phyloP scores from a whole-genome alignment of 805 yeast genomes.

The Blastobotrys mokoenaii region DNA sequence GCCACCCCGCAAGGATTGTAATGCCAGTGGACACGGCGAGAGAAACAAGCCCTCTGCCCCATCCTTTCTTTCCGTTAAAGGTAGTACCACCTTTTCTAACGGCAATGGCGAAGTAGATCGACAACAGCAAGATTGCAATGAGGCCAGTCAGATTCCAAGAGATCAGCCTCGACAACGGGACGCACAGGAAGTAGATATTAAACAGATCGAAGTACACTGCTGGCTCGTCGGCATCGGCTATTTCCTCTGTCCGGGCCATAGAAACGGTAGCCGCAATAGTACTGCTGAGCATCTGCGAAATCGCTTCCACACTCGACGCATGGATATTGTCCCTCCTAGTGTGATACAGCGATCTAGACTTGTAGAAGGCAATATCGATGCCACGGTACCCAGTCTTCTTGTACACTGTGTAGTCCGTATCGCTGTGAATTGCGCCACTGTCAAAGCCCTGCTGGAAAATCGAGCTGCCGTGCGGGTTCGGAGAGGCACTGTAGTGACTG shows the following conservation, averaged over 20 bases:
- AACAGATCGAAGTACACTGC: constrained; percentile 64
- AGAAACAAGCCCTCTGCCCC: constrained; percentile 56
- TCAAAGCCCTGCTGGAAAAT: constrained; percentile 80
- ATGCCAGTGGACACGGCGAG: constrained; percentile 37
- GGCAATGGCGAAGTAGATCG: constrained; percentile 33
- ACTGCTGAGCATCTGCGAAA: constrained; percentile 78
- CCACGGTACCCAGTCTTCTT: constrained; percentile 59
- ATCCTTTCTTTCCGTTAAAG: constrained; percentile 37
- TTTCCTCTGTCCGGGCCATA: constrained; percentile 35
- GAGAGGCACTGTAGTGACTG: constrained; percentile 42
- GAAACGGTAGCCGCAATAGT: constrained; percentile 51
- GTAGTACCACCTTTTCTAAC: constrained; percentile 38
- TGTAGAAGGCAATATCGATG: constrained; percentile 81
- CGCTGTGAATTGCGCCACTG: constrained; percentile 60
- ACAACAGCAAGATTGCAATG: constrained; percentile 45
- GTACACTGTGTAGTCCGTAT: constrained; percentile 80
- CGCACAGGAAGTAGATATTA: constrained; percentile 28
- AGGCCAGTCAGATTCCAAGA: constrained; percentile 46
- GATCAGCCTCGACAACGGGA: constrained; percentile 41
- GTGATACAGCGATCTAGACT: constrained; percentile 78
- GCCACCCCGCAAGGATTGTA: constrained; percentile 31
- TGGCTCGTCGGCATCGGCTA: constrained; percentile 23
- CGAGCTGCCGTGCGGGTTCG: constrained; percentile 67
- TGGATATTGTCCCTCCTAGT: constrained; percentile 64
- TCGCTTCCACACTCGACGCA: constrained; percentile 54